A percentile compares a stretch with the other conserved stretches of the same genome.
These are phyloP conservation scores for Davidsoniella eucalypti DNA, from an alignment of 2,329 filamentous ascomycete genomes.

Conservation along the genomic window DNA sequence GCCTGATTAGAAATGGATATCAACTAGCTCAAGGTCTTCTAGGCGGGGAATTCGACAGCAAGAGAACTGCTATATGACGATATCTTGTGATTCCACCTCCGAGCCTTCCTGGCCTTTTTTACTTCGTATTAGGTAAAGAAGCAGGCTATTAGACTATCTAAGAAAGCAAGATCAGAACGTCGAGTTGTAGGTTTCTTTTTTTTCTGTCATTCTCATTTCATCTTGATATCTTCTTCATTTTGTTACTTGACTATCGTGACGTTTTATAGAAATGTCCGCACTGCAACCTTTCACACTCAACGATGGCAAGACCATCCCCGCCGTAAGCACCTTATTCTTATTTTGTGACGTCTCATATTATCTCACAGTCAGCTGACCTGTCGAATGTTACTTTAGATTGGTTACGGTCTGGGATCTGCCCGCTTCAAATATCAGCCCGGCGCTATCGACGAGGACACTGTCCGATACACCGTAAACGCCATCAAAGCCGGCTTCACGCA, in stretches of 20 bases:
- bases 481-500: constrained; percentile 56
- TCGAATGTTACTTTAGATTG: constrained; percentile 33
- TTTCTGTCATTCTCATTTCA: no score
- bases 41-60: no score
- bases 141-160: no score
- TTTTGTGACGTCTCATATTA: no score
- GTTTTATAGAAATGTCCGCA: not conserved
- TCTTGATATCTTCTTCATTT: not conserved
- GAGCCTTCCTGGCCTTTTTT: no score
- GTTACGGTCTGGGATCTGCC: constrained; percentile 57
- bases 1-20: no score
- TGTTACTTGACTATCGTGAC: not conserved
- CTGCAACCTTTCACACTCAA: constrained; percentile 44
- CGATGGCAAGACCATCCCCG: constrained; percentile 56
- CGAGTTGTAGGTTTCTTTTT: no score
- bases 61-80: no score
- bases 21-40: no score
- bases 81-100: no score
- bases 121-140: no score
- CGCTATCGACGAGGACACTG: constrained; percentile 35
- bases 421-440: constrained; percentile 35
- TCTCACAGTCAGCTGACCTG: not conserved
- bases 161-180: no score
- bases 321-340: constrained; percentile 28
- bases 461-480: constrained; percentile 38